Evolutionary conservation across 1,139 yeast species (phyloP), one percentile per base, ranked within the genome.

Genomic region (Diutina sp.): DNA sequence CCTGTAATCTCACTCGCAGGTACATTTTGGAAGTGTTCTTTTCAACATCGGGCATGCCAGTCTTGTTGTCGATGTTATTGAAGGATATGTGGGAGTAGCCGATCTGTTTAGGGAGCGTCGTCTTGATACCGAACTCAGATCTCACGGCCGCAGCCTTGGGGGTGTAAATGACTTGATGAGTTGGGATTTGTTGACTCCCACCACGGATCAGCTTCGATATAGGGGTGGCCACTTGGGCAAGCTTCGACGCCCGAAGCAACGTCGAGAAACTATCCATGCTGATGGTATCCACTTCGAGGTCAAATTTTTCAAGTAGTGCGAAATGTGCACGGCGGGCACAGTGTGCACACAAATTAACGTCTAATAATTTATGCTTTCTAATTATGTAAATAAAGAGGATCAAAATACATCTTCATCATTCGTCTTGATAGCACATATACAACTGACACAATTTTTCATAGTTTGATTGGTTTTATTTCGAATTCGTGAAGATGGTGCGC

Each of bases 41-140:
- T 61, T 76, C 80, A 11, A 76, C 79, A 64, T 76, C 80, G 1
- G 80, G 80, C 77, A 76, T 76, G 59, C 70, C 72, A 58, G 67
- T 70, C 58, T 65, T 63, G 62, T 76, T 76, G 62, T 76, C 80
- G 44, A 76, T 69, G 61, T 76, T 76, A 62, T 76, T 76, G 65
- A 65, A 74, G 8, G 75, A 74, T 48, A 76, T 73, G 59, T 73
- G 75, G 3, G 78, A 70, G 57, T 65, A 65, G 2, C 80, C 80
- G 56, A 76, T 67, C 58, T 73, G 76, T 58, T 69, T 69, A 9
- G 80, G 80, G 58, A 76, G 72, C 7, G 76, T 65, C 2, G 78
- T 68, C 60, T 76, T 76, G 59, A 76, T 67, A 56, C 80, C 80
- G 62, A 68, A 76, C 63, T 73, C 70, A 46, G 79, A 75, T 62